Conservation (phyloP, 768 basidiomycete genomes). For the Mrakia frigida region DNA sequence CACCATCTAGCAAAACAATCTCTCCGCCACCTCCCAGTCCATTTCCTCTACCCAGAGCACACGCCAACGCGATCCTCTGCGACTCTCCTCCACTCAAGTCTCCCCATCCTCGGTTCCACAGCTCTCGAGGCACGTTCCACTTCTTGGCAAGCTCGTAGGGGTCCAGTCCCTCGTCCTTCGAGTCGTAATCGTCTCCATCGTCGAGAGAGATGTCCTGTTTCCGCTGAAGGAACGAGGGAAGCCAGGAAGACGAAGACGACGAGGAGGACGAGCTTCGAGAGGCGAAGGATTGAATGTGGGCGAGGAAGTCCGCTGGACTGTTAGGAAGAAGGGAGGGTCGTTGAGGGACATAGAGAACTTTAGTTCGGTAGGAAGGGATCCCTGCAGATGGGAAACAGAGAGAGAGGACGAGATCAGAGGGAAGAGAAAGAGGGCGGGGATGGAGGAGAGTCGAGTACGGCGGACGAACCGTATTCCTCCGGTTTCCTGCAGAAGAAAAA, state of each 20-base stretch:
- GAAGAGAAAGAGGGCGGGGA: neutral
- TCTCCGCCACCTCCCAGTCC: conserved; percentile 54
- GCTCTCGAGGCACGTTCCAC: conserved; percentile 63
- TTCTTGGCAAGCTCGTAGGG: conserved; percentile 35
- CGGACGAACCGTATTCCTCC: conserved; percentile 34
- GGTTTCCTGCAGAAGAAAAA: conserved; percentile 32
- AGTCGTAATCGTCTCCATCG: neutral
- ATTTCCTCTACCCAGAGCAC: conserved; percentile 60
- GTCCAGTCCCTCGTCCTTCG: conserved; percentile 15
- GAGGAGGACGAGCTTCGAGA: conserved; percentile 44
- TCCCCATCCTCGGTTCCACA: conserved; percentile 77
- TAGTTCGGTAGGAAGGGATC: conserved; percentile 69
- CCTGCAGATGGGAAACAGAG: conserved; percentile 47
- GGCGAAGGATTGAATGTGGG: conserved; percentile 53
- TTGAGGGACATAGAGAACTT: conserved; percentile 81
- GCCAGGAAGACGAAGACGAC: conserved; percentile 5
- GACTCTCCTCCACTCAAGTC: conserved; percentile 79
- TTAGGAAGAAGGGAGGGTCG: conserved; percentile 78
- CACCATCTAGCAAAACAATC: conserved; percentile 55
- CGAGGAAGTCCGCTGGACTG: conserved; percentile 68
- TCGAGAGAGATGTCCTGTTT: conserved; percentile 22
- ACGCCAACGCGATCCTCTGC: conserved; percentile 73
- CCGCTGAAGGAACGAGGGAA: neutral
- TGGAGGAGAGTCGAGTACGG: neutral
- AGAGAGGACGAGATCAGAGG: neutral